A percentile compares a stretch with the other conserved stretches of the same genome.
These are phyloP conservation scores for Terfezia boudieri DNA, from an alignment of 495 filamentous ascomycete genomes.

Conservation along the genomic window DNA sequence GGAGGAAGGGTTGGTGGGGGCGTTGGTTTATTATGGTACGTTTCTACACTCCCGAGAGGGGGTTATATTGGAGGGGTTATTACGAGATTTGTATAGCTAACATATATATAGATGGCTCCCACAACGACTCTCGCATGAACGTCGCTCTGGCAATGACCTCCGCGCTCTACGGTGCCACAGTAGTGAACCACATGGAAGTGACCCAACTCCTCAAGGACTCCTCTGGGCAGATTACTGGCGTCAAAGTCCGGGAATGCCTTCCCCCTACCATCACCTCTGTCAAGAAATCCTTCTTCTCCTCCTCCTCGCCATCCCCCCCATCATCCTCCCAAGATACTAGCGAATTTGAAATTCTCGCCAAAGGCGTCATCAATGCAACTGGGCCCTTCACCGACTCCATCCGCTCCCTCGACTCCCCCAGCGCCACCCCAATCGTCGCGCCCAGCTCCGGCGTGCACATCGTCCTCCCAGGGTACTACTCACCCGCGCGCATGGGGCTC, in stretches of 20 bases:
- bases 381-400: constrained; percentile 90
- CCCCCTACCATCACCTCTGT: no score
- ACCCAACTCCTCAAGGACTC: constrained; percentile 57
- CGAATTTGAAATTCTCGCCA: neutral
- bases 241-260: constrained; percentile 31
- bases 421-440: constrained; percentile 65
- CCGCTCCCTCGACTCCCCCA: constrained; percentile 65
- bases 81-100: neutral
- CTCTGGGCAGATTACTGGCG: constrained; percentile 57
- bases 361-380: constrained; percentile 90
- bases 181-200: constrained; percentile 86
- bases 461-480: constrained; percentile 88
- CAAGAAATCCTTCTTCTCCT: no score
- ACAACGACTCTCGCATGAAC: constrained; percentile 98
- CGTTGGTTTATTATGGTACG: constrained; percentile 81
- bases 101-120: constrained; percentile 46
- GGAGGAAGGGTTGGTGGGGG: constrained; percentile 62
- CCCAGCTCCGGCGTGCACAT: constrained; percentile 88
- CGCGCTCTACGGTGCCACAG: constrained; percentile 74
- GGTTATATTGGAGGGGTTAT: neutral
- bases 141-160: constrained; percentile 90
- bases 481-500: constrained; percentile 82
- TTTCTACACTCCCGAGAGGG: neutral
- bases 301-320: no score
- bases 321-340: no score